Base-by-base conservation (phyloP, 2,329 filamentous ascomycete genomes). In the Pseudofabraea citricarpa region DNA sequence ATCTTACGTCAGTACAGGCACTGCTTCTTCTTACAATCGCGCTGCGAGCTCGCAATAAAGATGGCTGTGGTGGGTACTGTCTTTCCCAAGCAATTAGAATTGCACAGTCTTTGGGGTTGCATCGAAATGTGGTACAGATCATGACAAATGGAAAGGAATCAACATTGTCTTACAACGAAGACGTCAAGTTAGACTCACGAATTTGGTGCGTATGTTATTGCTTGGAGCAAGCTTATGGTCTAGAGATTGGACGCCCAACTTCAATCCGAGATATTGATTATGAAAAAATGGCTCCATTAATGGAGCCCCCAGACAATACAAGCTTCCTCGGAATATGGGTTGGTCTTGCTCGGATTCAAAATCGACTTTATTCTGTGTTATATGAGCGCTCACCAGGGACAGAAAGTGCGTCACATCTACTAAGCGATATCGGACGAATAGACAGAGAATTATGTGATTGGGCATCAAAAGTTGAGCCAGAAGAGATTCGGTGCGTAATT, bases 201-300 rank as follows among this genome's bases (percentile, higher is more conserved):
- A 23, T 39, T 15, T 39, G 36, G 36, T 39, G 36, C 20, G 24
- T 19, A 7, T 39, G 36, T 26, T 39, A 39, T 19, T 39, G 36
- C 36, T n/a, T 24, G 10, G 36, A 39, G 22, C 13, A 26, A 8
- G 12, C 10, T 4, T 18, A 26, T 16, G 36, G 36, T 9, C 24
- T 39, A 10, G 36, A 26, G 27, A 27, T 29, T 3, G 36, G 36
- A 3, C 24, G 36, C 16, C 20, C 36, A 16, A 15, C 27, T 24
- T 13, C 22, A 13, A 39, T 39, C 10, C 20, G 36, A 23, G 21
- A 39, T 39, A 13, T 12, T 10, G 13, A 15, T 16, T 39, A 22
- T 20, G 19, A 39, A 15, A 20, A 39, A 16, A 23, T 27, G 20
- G 27, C 16, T 16, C 36, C 36, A 15, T n/a, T 8, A 6, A n/a